Evolutionary conservation across 177 flowering plant species (phyloP), one percentile per base, ranked within the genome.

Genomic region (Tripterygium wilfordii): DNA sequence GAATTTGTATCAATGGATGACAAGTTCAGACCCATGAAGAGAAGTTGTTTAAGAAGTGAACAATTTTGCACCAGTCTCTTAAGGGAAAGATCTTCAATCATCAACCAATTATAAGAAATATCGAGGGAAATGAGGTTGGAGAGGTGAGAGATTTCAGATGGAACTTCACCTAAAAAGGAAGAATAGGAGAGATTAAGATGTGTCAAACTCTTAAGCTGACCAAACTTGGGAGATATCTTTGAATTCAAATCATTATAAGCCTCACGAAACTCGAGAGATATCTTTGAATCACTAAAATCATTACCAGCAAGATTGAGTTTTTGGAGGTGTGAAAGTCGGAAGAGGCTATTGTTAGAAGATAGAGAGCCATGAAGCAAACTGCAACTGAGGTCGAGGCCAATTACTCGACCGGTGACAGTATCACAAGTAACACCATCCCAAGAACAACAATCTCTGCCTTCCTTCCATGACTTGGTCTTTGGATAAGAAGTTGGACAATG

Each of bases 11-110:
- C 28, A 0, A 17, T 5, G 15, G 52, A 45, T 0, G 30, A 28
- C 8, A 47, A 20, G 3, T 46, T 16, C 0, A 39, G 23, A 2
- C 9, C 1, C 18, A n/a, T 19, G 5, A 56, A 40, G 39, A 22
- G 18, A 30, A 56, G 52, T 0, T 46, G 14, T 39, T 47, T 20
- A 5, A 55, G n/a, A 6, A 7, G 13, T 24, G 10, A 33, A 43
- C 16, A 53, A 20, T 2, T 32, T 43, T 5, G 10, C 20, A 15
- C 3, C 27, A 3, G 2, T 8, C 13, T 27, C 10, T 19, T 1
- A 45, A 10, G 16, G 12, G 22, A 27, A 21, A 22, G 22, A 28
- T 15, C 17, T 28, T 27, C 22, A 22, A 20, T 16, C 4, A 5
- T 7, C 18, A n/a, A n/a, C n/a, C 16, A 7, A 35, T 35, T 38